These are phyloP conservation scores for Triadica sebifera DNA, from an alignment of 345 rosid genomes.

Conservation along the genomic window DNA sequence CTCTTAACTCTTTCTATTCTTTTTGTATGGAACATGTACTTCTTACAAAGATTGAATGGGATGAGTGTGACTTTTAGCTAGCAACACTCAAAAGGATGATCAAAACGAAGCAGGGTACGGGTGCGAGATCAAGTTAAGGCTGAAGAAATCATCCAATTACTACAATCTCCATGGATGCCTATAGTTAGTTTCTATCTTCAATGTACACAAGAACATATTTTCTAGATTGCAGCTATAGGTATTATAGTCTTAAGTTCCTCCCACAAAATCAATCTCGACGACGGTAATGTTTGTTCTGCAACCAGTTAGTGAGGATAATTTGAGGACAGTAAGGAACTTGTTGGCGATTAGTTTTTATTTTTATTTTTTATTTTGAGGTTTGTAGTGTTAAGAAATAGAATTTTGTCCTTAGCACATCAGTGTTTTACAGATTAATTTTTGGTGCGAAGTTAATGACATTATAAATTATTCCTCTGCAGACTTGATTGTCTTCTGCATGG, in stretches of 20 bases:
- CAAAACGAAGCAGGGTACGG: conserved; percentile 67
- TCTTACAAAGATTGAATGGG: conserved; percentile 97
- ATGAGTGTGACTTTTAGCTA: conserved; percentile 97
- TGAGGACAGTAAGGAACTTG: conserved; percentile 19
- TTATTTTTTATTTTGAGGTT: conserved; percentile 17
- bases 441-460: conserved; percentile 6
- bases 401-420: conserved; percentile 11
- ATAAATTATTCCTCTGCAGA: not conserved
- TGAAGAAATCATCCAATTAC: not conserved
- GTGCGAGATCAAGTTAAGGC: conserved; percentile 47
- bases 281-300: conserved; percentile 10
- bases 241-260: conserved; percentile 6
- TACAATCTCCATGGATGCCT: not conserved
- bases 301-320: conserved; percentile 27
- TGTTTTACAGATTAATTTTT: conserved; percentile 12
- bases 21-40: conserved; percentile 55
- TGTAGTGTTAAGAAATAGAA: conserved; percentile 31
- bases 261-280: conserved; percentile 16
- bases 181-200: conserved; percentile 6
- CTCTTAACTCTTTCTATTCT: not conserved
- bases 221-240: conserved; percentile 15
- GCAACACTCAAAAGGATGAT: conserved; percentile 78
- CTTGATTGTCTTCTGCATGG: conserved; percentile 18
- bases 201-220: conserved; percentile 30
- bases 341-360: conserved; percentile 4